Base-by-base conservation (phyloP, 2,329 filamentous ascomycete genomes). In the Fonsecaea erecta region DNA sequence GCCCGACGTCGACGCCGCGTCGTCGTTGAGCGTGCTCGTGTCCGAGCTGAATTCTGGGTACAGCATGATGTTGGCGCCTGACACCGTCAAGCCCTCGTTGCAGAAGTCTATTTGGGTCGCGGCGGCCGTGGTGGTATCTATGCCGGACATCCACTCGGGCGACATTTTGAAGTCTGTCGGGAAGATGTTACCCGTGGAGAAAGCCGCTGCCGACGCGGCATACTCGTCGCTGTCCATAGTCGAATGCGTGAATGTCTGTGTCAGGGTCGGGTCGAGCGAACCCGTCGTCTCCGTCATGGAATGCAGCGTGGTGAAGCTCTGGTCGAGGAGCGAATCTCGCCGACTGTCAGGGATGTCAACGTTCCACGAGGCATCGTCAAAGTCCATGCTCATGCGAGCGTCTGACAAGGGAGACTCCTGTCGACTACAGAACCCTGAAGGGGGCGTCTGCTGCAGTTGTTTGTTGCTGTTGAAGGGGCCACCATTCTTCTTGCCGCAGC, bases 331-430 rank as follows among this genome's bases (percentile, higher is more conserved):
- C 14, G 52, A 55, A 21, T 32, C 32, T 18, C 52, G 52, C 11
- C 52, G 52, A n/a, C 26, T 55, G n/a, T 18, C 52, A 11, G 52
- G n/a, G 26, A 55, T 30, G 12, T 55, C 52, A 14, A 55, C 30
- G 24, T 21, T 35, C 52, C 52, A 55, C 30, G 52, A 55, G 6
- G 52, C 52, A n/a, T 55, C 52, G 5, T 55, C 52, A 55, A 55
- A 55, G 52, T 55, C 52, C 28, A 55, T 55, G 32, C 52, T 55
- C 52, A 55, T 55, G 12, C 52, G 52, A 4, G 52, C 32, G n/a
- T 55, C 52, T 30, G 52, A 55, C 5, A 55, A 12, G 16, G 52
- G 52, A 12, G 52, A 55, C n/a, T 55, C 52, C 9, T 28, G 26
- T 35, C 26, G 52, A 55, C 28, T 55, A 7, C 24, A 55, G 52